Conservation (phyloP, 139 green algal genomes). For the Pedinophyceae sp. region DNA sequence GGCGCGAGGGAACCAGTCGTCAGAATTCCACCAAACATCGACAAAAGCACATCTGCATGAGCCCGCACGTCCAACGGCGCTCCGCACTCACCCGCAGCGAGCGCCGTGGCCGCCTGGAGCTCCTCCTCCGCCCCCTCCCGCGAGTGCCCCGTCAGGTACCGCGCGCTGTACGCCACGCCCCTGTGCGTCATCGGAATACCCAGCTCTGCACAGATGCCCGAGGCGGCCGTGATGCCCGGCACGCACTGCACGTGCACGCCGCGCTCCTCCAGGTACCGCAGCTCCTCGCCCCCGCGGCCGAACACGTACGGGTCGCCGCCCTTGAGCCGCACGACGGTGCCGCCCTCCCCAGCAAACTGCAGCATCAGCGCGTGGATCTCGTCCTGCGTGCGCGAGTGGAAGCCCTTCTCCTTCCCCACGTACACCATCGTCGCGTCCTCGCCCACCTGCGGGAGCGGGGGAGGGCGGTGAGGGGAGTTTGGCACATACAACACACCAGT, state of each 20-base stretch:
- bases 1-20: too few species aligned
- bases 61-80: not conserved
- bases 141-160: conserved; percentile 82
- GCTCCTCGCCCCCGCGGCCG: conserved; percentile 84
- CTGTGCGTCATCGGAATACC: conserved; percentile 92
- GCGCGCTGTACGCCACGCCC: conserved; percentile 71
- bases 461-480: too few species aligned
- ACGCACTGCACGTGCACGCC: conserved; percentile 74
- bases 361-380: conserved; percentile 90
- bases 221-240: conserved; percentile 62
- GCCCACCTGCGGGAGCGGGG: too few species aligned
- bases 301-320: conserved; percentile 91
- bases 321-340: conserved; percentile 70
- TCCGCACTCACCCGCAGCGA: conserved; percentile 20
- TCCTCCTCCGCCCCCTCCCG: conserved; percentile 60
- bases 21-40: not conserved
- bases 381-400: conserved; percentile 82
- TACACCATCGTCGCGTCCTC: conserved; percentile 88
- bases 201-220: conserved; percentile 63
- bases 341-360: conserved; percentile 66
- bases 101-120: conserved; percentile 25
- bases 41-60: conserved; percentile 1
- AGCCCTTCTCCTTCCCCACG: conserved; percentile 85
- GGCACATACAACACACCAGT: too few species aligned
- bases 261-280: conserved; percentile 53